These are phyloP conservation scores for Xerocomus potaroensis DNA, from an alignment of 768 basidiomycete genomes.

Conservation along the genomic window DNA sequence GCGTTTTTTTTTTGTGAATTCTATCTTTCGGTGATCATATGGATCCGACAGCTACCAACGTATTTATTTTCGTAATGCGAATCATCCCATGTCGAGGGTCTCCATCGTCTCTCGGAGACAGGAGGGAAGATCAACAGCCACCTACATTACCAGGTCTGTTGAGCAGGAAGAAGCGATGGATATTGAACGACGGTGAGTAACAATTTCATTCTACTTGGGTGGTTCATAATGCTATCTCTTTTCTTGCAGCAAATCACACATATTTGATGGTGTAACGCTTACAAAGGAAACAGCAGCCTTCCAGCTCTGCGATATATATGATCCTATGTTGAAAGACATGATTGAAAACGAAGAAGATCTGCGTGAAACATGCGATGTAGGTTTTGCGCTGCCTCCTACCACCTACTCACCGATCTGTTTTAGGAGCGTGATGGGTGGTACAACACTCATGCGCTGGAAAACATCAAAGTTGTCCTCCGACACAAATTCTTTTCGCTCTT, in stretches of 20 bases:
- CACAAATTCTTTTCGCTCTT: constrained; percentile 82
- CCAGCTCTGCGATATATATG: constrained; percentile 89
- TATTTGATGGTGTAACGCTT: constrained; percentile 82
- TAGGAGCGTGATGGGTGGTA: constrained; percentile 92
- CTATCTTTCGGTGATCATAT: not conserved
- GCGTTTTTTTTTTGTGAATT: constrained; percentile 25
- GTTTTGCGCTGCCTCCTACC: constrained; percentile 25
- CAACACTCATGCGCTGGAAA: constrained; percentile 66
- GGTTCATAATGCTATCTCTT: not conserved
- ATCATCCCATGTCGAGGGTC: constrained; percentile 72
- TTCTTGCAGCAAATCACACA: constrained; percentile 59
- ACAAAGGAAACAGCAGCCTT: constrained; percentile 88
- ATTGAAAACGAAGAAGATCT: constrained; percentile 70
- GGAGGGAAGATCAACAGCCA: constrained; percentile 36
- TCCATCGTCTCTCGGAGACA: constrained; percentile 67
- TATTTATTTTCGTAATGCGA: constrained; percentile 84
- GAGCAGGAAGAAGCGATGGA: constrained; percentile 33
- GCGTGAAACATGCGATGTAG: constrained; percentile 70
- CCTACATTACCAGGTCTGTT: constrained; percentile 27
- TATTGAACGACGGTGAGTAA: constrained; percentile 29
- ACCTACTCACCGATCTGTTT: not conserved
- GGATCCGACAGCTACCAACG: constrained; percentile 77
- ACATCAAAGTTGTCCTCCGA: constrained; percentile 79
- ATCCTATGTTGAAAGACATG: constrained; percentile 78
- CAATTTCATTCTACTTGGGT: not conserved